Conservation (phyloP, 371 early-diverging fungal species). For the Dichotomocladium elegans region DNA sequence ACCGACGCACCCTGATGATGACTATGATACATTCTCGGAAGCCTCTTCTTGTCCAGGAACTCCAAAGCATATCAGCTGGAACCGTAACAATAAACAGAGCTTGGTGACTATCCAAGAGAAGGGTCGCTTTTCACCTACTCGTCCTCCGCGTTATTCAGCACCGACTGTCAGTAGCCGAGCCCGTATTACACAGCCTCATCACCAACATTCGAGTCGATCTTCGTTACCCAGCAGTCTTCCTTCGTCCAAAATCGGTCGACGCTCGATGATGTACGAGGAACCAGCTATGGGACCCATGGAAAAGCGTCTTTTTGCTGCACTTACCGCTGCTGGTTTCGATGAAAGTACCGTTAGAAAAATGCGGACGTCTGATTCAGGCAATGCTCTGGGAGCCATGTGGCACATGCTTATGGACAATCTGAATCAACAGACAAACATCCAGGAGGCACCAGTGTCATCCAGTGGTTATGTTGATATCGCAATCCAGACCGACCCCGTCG, state of each 20-base stretch:
- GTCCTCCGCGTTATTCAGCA: constrained; percentile 36
- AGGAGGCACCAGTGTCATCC: not conserved
- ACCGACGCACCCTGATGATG: constrained; percentile 9
- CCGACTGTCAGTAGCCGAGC: constrained; percentile 15
- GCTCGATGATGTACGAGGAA: constrained; percentile 16
- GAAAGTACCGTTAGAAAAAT: constrained; percentile 57
- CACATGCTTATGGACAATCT: constrained; percentile 58
- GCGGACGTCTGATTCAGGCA: constrained; percentile 56
- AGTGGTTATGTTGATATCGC: too few relatives aligned
- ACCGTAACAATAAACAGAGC: constrained; percentile 14
- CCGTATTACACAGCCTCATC: constrained; percentile 23
- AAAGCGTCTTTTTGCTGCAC: constrained; percentile 43
- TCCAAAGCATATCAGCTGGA: not conserved
- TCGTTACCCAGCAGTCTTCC: constrained; percentile 7
- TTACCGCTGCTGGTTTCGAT: constrained; percentile 66
- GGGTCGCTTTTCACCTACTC: constrained; percentile 6
- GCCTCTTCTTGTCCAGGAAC: constrained; percentile 11
- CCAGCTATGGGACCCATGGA: constrained; percentile 39
- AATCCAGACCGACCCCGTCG: constrained; percentile 4
- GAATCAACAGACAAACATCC: not conserved
- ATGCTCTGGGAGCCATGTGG: constrained; percentile 70
- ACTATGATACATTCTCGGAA: constrained; percentile 17
- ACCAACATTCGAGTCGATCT: constrained; percentile 4
- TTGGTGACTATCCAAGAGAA: constrained; percentile 1
- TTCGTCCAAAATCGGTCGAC: not conserved